Percentiles rank a stretch among this genome's conserved stretches.
Evolutionary conservation across 306 rosid species (phyloP).

Genomic region (Biancaea sappan): DNA sequence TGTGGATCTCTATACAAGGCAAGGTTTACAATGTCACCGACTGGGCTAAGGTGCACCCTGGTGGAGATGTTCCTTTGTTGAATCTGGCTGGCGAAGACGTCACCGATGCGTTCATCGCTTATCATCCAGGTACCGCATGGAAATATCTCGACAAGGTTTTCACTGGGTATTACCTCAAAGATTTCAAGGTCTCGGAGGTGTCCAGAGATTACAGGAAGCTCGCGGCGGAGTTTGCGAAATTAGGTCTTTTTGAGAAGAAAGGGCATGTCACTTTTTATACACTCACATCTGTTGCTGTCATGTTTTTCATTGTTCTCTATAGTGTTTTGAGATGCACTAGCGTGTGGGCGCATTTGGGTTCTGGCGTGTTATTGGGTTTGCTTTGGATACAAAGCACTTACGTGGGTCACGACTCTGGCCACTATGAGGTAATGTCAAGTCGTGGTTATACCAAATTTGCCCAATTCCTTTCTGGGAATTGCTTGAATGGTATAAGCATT

Average conservation of each 20-base stretch:
- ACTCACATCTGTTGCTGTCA: constrained; percentile 38
- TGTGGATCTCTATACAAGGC: constrained; percentile 84
- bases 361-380: constrained; percentile 68
- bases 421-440: constrained; percentile 67
- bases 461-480: constrained; percentile 78
- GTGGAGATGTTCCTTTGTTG: constrained; percentile 59
- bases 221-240: constrained; percentile 44
- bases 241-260: constrained; percentile 73
- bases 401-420: constrained; percentile 89
- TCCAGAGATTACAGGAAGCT: constrained; percentile 75
- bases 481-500: constrained; percentile 84
- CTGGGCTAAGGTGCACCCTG: constrained; percentile 73
- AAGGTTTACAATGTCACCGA: constrained; percentile 70
- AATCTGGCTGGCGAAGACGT: constrained; percentile 77
- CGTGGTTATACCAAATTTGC: constrained; percentile 47
- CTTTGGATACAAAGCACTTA: constrained; percentile 86
- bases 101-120: constrained; percentile 76
- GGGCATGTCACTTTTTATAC: constrained; percentile 45
- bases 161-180: constrained; percentile 59
- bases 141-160: constrained; percentile 58
- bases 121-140: constrained; percentile 74
- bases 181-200: constrained; percentile 60
- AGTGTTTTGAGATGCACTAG: constrained; percentile 51
- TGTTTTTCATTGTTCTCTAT: constrained; percentile 52
- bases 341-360: constrained; percentile 64